A percentile compares a stretch with the other conserved stretches of the same genome.
These are phyloP conservation scores for Austroboletus novae-zelandiae DNA, from an alignment of 1,284 basidiomycete genomes.

Conservation along the genomic window DNA sequence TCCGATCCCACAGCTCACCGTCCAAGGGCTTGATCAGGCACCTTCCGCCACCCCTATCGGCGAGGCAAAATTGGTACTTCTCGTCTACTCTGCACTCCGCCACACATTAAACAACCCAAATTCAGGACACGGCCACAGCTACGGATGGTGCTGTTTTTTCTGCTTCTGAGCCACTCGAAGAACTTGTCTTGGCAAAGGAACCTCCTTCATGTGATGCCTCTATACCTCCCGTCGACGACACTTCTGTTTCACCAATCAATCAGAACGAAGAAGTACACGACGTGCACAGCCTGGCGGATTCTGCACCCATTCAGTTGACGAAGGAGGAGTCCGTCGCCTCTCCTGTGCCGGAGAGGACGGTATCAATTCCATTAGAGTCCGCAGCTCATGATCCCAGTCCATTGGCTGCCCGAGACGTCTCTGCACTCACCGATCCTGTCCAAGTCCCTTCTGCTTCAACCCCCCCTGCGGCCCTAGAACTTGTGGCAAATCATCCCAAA, in stretches of 20 bases:
- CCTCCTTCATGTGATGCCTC: constrained; percentile 19
- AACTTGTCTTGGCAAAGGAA: not conserved
- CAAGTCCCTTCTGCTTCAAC: not conserved
- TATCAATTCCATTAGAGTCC: constrained; percentile 3
- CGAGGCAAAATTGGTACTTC: constrained; percentile 17
- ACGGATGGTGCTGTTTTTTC: constrained; percentile 20
- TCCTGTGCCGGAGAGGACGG: not conserved
- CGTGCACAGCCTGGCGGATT: not conserved
- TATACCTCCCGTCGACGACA: constrained; percentile 39
- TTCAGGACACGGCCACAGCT: constrained; percentile 23
- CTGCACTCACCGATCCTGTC: not conserved
- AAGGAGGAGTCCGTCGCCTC: not conserved
- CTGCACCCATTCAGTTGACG: constrained; percentile 2
- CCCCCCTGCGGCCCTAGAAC: not conserved
- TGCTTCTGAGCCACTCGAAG: constrained; percentile 1
- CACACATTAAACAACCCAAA: not conserved
- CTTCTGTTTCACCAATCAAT: constrained; percentile 3
- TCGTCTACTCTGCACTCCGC: not conserved
- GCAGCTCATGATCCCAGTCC: not conserved
- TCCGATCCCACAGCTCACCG: constrained; percentile 28
- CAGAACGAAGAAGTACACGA: constrained; percentile 7
- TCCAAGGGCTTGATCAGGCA: constrained; percentile 36
- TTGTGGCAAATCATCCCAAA: constrained; percentile 1
- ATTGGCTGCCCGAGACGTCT: not conserved
- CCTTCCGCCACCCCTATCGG: constrained; percentile 33